Evolutionary conservation across 208 protist genomes (phyloP).

Genomic region (Wallacemonas sp.): DNA sequence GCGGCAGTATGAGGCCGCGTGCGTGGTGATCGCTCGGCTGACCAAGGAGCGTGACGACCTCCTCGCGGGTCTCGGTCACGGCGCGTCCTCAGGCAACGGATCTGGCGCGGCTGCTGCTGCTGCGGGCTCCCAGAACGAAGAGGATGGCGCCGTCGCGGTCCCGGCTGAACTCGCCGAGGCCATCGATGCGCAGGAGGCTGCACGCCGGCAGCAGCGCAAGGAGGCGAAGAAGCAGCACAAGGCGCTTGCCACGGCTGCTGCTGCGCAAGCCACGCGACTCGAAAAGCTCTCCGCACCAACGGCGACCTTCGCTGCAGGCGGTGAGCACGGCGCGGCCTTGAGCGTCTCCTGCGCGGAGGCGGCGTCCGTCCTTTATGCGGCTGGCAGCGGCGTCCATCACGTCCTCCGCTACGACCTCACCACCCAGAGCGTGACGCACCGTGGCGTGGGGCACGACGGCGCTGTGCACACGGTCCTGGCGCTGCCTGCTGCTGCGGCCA

Average conservation of each 20-base stretch:
- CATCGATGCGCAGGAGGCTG: slow-evolving; percentile 34
- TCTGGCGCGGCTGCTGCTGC: too few species aligned
- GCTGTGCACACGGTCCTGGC: slow-evolving; percentile 51
- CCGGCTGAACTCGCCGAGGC: slow-evolving; percentile 35
- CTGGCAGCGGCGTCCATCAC: slow-evolving; percentile 13
- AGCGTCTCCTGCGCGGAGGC: slow-evolving; percentile 10
- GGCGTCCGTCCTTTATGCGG: slow-evolving; percentile 1
- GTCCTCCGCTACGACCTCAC: slow-evolving; percentile 46
- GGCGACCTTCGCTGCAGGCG: slow-evolving; percentile 10
- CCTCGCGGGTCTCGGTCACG: too few species aligned
- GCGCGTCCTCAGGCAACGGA: too few species aligned
- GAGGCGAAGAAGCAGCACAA: slow-evolving; percentile 39
- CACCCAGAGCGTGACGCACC: slow-evolving; percentile 20
- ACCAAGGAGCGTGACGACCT: slow-evolving; percentile 69
- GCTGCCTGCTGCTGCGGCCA: neutral
- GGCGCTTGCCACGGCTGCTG: slow-evolving; percentile 20
- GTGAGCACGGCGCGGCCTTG: slow-evolving; percentile 18
- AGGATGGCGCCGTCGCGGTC: slow-evolving; percentile 23
- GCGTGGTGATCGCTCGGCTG: slow-evolving; percentile 97
- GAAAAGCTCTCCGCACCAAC: slow-evolving; percentile 9
- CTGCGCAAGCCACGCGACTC: slow-evolving; percentile 26
- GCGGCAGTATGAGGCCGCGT: slow-evolving; percentile 99
- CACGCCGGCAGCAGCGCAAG: slow-evolving; percentile 29
- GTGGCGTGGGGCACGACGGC: slow-evolving; percentile 55
- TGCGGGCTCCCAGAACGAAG: slow-evolving; percentile 13